Percentiles rank a stretch among this genome's conserved stretches.
Conservation (phyloP, 2,329 filamentous ascomycete genomes). For the Kalmusia sp. region DNA sequence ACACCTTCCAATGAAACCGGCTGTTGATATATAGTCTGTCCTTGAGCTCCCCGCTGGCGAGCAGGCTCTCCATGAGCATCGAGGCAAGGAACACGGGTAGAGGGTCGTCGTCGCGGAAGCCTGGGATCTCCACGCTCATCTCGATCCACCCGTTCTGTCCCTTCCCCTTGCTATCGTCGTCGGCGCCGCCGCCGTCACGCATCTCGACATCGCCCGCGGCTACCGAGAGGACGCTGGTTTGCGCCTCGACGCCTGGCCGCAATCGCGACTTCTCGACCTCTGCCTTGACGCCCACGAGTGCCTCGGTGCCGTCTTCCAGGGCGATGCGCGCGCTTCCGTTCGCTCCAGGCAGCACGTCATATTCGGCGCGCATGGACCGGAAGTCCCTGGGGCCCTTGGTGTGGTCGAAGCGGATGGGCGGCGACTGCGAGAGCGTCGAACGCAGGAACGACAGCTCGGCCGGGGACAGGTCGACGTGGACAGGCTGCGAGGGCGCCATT, state of each 20-base stretch:
- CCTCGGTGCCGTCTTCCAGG: conserved; percentile 94
- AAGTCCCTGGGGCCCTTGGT: conserved; percentile 74
- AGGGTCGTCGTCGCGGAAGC: conserved; percentile 88
- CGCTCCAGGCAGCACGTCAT: conserved; percentile 83
- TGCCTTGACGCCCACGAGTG: conserved; percentile 93
- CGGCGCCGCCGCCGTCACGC: conserved; percentile 43
- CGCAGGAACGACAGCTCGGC: conserved; percentile 97
- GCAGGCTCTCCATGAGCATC: conserved; percentile 87
- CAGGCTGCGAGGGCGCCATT: conserved; percentile 42
- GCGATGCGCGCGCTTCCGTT: conserved; percentile 94
- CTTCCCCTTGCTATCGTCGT: conserved; percentile 38
- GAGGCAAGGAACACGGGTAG: conserved; percentile 84
- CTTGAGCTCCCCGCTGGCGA: conserved; percentile 71
- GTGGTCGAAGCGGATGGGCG: conserved; percentile 84
- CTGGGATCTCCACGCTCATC: conserved; percentile 89
- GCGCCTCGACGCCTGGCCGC: conserved; percentile 26
- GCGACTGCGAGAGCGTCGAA: conserved; percentile 78
- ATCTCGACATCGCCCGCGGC: conserved; percentile 50
- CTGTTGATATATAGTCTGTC: conserved; percentile 84
- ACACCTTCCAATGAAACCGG: conserved; percentile 95
- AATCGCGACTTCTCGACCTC: conserved; percentile 79
- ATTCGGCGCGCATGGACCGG: conserved; percentile 88
- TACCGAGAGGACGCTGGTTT: conserved; percentile 32
- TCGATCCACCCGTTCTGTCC: conserved; percentile 81
- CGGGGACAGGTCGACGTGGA: conserved; percentile 81